Evolutionary conservation across 192 early-diverging fungal genomes (phyloP), one percentile per base, ranked within the genome.

Genomic region (Spizellomyces punctatus): DNA sequence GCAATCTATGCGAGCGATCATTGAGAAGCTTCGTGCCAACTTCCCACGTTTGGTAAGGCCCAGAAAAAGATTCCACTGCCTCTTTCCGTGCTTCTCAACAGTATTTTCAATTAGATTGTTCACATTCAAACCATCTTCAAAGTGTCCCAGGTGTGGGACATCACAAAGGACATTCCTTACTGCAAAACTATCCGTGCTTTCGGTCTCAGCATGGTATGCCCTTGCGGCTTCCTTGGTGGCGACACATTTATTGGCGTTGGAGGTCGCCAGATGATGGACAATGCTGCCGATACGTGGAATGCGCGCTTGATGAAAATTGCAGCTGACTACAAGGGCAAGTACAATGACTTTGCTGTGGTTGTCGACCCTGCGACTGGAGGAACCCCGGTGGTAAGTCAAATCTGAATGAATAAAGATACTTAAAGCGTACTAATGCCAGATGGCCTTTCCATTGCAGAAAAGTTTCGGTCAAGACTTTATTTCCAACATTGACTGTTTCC

Each of bases 401-500:
- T 54, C 17, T 12, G 50, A 12, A 54, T 54, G 14, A 2, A 54
- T 2, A 54, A 54, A 0, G 17, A 12, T 12, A 54, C 50, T 54
- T 0, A n/a, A 2, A 61, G 14, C 59, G 3, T 7, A 41, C 36
- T 42, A 36, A 36, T 2, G 27, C 27, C 27, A 36, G 27, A 36
- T 36, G 27, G 27, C 27, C 27, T 42, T 61, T 14, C 59, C 27
- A n/a, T 42, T n/a, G 17, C 36, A 69, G 68, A n/a, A 8, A 14
- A 6, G 22, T 16, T 72, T 64, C 63, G 36, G n/a, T 49, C n/a
- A 21, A 8, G 27, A 63, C 12, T 64, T 19, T 36, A 57, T 72
- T 50, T 72, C 71, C 61, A 17, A 60, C 41, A 22, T 70, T 8
- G 68, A 70, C 58, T 70, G 68, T 57, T 70, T 70, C 68, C 68